Base-by-base conservation (phyloP, 257 asterid genomes). In the Primulina tabacum region DNA sequence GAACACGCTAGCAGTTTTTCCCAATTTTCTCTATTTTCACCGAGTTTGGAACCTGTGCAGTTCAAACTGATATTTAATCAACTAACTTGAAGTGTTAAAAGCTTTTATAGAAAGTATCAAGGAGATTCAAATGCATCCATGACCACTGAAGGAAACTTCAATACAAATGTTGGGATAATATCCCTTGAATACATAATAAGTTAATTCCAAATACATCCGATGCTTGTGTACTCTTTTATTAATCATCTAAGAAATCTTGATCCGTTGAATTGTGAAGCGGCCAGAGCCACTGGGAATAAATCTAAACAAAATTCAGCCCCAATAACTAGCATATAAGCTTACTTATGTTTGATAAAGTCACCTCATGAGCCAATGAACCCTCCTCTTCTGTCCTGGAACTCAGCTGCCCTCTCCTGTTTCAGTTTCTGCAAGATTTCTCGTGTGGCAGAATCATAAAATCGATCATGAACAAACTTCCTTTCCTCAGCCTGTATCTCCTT, bases 401-500 rank as follows among this genome's bases (percentile, higher is more conserved):
- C 78, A 21, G 78, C 72, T 26, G 75, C 83, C 67, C 74, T 85
- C n/a, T 86, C 95, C 60, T 63, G 71, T 75, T 56, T 80, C 80
- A 91, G 79, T 68, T 69, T 80, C 33, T 82, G 61, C 71, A 76
- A 85, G 57, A 76, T 78, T 63, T 67, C 58, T 43, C 68, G 78
- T 6, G 82, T 62, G 60, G 70, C 67, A 33, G 75, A 88, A 77
- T 84, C 79, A 65, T 43, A 28, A 75, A 89, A 91, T 17, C 96
- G 90, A 57, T 86, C 96, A 21, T 66, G 80, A 11, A 87, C 80
- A 72, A 78, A 81, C 82, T 77, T 77, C 76, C 82, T 84, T 78
- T 89, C 95, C 82, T 91, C 96, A 16, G 86, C 91, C 71, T 91
- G 94, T 76, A 87, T 90, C 81, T 92, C 94, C 71, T 82, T 87